These are phyloP conservation scores for Phyllosticta paracitricarpa DNA, from an alignment of 2,329 filamentous ascomycete genomes.

Conservation along the genomic window DNA sequence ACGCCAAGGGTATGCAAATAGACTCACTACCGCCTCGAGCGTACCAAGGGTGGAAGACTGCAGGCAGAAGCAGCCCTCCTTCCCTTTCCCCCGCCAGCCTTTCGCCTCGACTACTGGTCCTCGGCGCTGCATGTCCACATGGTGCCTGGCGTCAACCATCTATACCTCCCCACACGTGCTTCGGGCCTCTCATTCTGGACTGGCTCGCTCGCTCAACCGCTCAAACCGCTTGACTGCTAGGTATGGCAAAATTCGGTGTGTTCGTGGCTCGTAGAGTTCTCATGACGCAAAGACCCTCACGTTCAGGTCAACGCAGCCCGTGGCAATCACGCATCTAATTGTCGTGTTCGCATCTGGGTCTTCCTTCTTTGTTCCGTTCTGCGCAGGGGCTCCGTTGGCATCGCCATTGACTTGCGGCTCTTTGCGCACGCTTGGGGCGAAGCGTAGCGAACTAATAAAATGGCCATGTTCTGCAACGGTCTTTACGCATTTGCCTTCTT, in stretches of 20 bases:
- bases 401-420: constrained; percentile 38
- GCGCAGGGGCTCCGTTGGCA: constrained; percentile 3
- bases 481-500: constrained; percentile 86
- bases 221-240: too few species aligned
- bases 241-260: not conserved
- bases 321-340: constrained; percentile 78
- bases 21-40: not conserved
- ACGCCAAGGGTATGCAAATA: constrained; percentile 11
- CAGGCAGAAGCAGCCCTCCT: not conserved
- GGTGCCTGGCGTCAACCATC: not conserved
- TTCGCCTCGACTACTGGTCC: constrained; percentile 1
- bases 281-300: constrained; percentile 65
- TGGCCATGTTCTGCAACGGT: constrained; percentile 68
- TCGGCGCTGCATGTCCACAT: not conserved
- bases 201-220: not conserved
- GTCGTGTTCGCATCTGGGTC: constrained; percentile 43
- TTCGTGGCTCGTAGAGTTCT: not conserved
- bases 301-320: constrained; percentile 73
- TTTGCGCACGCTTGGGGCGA: constrained; percentile 69
- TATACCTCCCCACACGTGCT: constrained; percentile 7
- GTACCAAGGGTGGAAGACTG: not conserved
- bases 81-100: constrained; percentile 1
- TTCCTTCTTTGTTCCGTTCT: constrained; percentile 39
- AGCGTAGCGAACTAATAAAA: constrained; percentile 78
- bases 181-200: not conserved